Evolutionary conservation across 2,329 filamentous ascomycete genomes (phyloP).

Genomic region (Mycocentrospora acerina): DNA sequence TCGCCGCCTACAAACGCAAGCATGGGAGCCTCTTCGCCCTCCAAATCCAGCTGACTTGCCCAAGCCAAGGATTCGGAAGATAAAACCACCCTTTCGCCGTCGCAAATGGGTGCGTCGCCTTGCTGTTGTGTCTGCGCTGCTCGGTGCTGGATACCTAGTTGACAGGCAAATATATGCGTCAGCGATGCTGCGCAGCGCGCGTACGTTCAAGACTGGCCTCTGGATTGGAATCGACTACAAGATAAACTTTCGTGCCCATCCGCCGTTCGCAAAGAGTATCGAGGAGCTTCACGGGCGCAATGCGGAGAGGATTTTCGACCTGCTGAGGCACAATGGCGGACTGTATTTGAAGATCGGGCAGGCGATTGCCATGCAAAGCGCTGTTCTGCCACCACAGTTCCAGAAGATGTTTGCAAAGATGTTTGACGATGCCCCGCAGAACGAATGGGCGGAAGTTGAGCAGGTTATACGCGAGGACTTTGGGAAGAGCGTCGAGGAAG

Average conservation of each 20-base stretch:
- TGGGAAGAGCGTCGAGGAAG: slow-evolving; percentile 78
- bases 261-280: slow-evolving; percentile 71
- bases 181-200: slow-evolving; percentile 72
- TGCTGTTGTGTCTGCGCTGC: slow-evolving; percentile 59
- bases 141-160: slow-evolving; percentile 64
- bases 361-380: slow-evolving; percentile 97
- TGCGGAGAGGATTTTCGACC: slow-evolving; percentile 77
- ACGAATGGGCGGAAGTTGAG: slow-evolving; percentile 82
- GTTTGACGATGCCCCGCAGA: slow-evolving; percentile 97
- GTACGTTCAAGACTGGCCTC: slow-evolving; percentile 78
- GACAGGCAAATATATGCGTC: slow-evolving; percentile 79
- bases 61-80: slow-evolving; percentile 48
- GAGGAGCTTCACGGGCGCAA: slow-evolving; percentile 79
- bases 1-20: slow-evolving; percentile 34
- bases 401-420: slow-evolving; percentile 94
- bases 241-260: slow-evolving; percentile 85
- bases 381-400: slow-evolving; percentile 89
- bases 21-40: slow-evolving; percentile 55
- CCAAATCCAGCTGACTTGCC: slow-evolving; percentile 79
- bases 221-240: slow-evolving; percentile 92
- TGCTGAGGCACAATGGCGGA: slow-evolving; percentile 84
- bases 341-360: slow-evolving; percentile 97
- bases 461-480: slow-evolving; percentile 87
- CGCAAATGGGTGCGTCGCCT: slow-evolving; percentile 78
- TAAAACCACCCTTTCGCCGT: slow-evolving; percentile 69